A percentile compares a stretch with the other conserved stretches of the same genome.
These are phyloP conservation scores for Oidiodendron maius DNA, from an alignment of 495 filamentous ascomycete genomes.

Conservation along the genomic window DNA sequence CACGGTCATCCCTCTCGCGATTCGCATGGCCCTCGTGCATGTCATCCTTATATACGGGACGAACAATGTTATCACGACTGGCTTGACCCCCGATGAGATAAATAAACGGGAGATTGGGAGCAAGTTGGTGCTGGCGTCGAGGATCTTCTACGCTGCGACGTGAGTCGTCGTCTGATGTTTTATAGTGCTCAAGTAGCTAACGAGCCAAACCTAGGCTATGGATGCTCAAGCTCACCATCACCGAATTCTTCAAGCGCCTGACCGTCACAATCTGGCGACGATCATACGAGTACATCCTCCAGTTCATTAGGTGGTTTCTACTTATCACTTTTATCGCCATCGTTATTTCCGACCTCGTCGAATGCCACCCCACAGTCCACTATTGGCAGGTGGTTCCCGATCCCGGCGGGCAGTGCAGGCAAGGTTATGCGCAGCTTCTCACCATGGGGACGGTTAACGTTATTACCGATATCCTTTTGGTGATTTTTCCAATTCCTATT, in stretches of 20 bases:
- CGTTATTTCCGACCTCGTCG: slow-evolving; percentile 71
- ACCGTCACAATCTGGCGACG: slow-evolving; percentile 43
- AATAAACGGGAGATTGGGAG: slow-evolving; percentile 52
- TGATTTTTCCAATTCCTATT: slow-evolving; percentile 83
- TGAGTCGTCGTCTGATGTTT: slow-evolving; percentile 33
- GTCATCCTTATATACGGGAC: slow-evolving; percentile 78
- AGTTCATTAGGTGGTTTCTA: slow-evolving; percentile 68
- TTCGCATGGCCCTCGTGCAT: slow-evolving; percentile 84
- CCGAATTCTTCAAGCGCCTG: slow-evolving; percentile 83
- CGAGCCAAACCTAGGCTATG: slow-evolving; percentile 58
- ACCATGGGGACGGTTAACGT: slow-evolving; percentile 85
- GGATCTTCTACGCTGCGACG: slow-evolving; percentile 67
- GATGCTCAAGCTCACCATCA: slow-evolving; percentile 84
- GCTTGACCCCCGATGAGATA: slow-evolving; percentile 40
- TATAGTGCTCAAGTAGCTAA: slow-evolving; percentile 3
- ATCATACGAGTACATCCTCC: slow-evolving; percentile 60
- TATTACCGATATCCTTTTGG: slow-evolving; percentile 79
- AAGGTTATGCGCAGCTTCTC: slow-evolving; percentile 77
- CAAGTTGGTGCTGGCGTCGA: slow-evolving; percentile 55
- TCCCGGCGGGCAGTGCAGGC: slow-evolving; percentile 76
- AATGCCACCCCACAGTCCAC: slow-evolving; percentile 78
- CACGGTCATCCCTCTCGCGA: slow-evolving; percentile 71
- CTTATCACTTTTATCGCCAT: slow-evolving; percentile 70
- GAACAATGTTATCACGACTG: slow-evolving; percentile 62
- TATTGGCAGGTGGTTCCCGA: slow-evolving; percentile 93